A percentile compares a stretch with the other conserved stretches of the same genome.
Conservation (phyloP, 2,329 filamentous ascomycete species). For the Fusarium nurragi region DNA sequence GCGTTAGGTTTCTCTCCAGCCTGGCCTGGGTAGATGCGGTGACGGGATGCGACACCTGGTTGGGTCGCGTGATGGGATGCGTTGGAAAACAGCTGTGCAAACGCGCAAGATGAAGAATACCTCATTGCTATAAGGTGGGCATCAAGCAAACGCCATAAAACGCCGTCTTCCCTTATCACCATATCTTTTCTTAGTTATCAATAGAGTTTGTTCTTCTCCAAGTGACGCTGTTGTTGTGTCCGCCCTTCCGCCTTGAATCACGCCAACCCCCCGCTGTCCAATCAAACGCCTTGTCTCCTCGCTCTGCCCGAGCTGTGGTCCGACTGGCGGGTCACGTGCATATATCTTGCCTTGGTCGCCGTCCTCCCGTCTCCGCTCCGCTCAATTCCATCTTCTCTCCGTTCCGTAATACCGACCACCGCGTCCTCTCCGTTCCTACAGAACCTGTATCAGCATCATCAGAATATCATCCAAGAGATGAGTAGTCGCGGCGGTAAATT, state of each 20-base stretch:
- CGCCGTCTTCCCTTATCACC: background rate
- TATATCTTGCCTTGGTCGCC: constrained; percentile 40
- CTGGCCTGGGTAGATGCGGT: constrained; percentile 4
- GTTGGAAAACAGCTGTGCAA: constrained; percentile 1
- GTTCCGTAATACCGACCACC: constrained; percentile 40
- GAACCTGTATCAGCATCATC: constrained; percentile 47
- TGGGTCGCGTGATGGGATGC: constrained; percentile 34
- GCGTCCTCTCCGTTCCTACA: constrained; percentile 44
- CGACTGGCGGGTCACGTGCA: constrained; percentile 43
- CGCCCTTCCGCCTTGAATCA: constrained; percentile 29
- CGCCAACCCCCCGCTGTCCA: constrained; percentile 30
- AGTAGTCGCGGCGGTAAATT: constrained; percentile 97
- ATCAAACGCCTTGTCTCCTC: constrained; percentile 3
- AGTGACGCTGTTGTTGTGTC: constrained; percentile 37
- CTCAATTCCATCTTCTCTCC: constrained; percentile 43
- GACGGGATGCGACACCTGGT: constrained; percentile 5
- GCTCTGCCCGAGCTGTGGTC: constrained; percentile 13
- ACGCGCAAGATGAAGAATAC: background rate
- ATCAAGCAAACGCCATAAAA: background rate
- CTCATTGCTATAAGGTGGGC: background rate
- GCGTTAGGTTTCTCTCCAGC: constrained; percentile 2
- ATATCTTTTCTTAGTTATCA: background rate
- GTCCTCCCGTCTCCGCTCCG: constrained; percentile 47
- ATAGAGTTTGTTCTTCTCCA: constrained; percentile 1
- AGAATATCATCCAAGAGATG: constrained; percentile 75